Evolutionary conservation across 768 basidiomycete species (phyloP).

Genomic region (Agaricus blazei): DNA sequence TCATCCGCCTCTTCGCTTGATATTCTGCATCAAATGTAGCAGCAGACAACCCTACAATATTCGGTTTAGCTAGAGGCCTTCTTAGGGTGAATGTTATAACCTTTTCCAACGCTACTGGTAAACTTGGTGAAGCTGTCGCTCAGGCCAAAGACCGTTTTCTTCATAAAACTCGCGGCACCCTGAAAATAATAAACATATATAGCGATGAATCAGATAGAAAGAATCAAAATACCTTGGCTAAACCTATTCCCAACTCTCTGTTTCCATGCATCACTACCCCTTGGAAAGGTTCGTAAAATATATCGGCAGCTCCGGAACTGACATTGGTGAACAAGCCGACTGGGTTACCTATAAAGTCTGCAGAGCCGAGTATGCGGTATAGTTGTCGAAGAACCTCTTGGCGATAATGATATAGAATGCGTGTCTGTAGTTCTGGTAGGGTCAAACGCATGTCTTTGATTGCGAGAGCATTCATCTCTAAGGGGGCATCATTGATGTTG

Average conservation of each 20-base stretch:
- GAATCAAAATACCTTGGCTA: slow-evolving; percentile 66
- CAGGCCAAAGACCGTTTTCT: slow-evolving; percentile 97
- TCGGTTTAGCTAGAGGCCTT: background rate
- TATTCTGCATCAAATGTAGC: slow-evolving; percentile 97
- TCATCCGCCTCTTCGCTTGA: slow-evolving; percentile 83
- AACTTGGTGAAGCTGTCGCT: slow-evolving; percentile 98
- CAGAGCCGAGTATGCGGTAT: slow-evolving; percentile 96
- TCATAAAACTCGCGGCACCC: slow-evolving; percentile 97
- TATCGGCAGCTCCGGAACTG: slow-evolving; percentile 95
- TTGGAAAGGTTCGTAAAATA: slow-evolving; percentile 98
- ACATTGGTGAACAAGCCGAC: slow-evolving; percentile 98
- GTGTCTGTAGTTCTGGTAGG: slow-evolving; percentile 74
- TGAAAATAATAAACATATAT: slow-evolving; percentile 21
- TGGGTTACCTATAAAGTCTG: slow-evolving; percentile 94
- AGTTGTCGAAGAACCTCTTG: slow-evolving; percentile 92
- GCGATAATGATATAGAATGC: slow-evolving; percentile 88
- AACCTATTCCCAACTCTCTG: slow-evolving; percentile 88
- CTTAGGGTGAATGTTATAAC: slow-evolving; percentile 27
- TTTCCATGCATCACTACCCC: slow-evolving; percentile 96
- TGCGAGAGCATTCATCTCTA: slow-evolving; percentile 89
- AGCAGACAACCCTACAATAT: slow-evolving; percentile 74
- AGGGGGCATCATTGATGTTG: slow-evolving; percentile 92
- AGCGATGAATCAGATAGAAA: background rate
- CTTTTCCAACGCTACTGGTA: slow-evolving; percentile 96
- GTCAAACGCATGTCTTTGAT: slow-evolving; percentile 93